Evolutionary conservation across 306 rosid genomes (phyloP), one percentile per base, ranked within the genome.

Genomic region (Castanea crenata): DNA sequence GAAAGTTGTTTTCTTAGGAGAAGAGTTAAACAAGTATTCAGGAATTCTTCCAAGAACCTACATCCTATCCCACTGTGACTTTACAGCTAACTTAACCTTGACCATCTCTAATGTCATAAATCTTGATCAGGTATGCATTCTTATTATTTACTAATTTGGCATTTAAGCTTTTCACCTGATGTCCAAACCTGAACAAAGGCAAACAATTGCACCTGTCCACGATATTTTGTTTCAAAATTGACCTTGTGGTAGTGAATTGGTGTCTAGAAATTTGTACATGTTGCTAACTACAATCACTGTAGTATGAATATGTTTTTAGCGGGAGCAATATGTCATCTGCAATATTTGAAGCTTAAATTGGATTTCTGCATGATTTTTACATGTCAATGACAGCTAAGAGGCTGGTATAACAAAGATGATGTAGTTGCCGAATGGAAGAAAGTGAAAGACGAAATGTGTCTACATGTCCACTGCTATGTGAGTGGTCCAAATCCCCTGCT

Each of bases 351-450:
- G 54, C 16, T 49, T 49, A 3, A 49, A 49, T 49, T 49, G 54
- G 16, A n/a, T 78, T 34, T 44, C n/a, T 84, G 68, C 32, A 14
- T 41, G 69, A 9, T 74, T 25, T 64, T 64, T 61, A 9, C 55
- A 70, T 76, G 74, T 76, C n/a, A 62, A 18, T 76, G 84, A 70
- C 89, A 94, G 99, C 81, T 94, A 83, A 90, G 87, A 85, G 97
- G 99, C 55, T 94, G 99, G 99, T 92, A 94, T 27, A 88, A 86
- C 75, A 92, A 90, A 88, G 98, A 94, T 79, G 99, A 94, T 81
- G 97, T 94, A 77, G 97, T 94, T 49, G 99, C 97, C 29, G 99
- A 92, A 83, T 94, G 99, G 99, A 94, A 94, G 90, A 91, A 87
- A 82, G 99, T 94, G 77, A 88, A 89, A 55, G 91, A 87, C 63